Evolutionary conservation across 768 basidiomycete species (phyloP).

Genomic region (Ramaria sp.): DNA sequence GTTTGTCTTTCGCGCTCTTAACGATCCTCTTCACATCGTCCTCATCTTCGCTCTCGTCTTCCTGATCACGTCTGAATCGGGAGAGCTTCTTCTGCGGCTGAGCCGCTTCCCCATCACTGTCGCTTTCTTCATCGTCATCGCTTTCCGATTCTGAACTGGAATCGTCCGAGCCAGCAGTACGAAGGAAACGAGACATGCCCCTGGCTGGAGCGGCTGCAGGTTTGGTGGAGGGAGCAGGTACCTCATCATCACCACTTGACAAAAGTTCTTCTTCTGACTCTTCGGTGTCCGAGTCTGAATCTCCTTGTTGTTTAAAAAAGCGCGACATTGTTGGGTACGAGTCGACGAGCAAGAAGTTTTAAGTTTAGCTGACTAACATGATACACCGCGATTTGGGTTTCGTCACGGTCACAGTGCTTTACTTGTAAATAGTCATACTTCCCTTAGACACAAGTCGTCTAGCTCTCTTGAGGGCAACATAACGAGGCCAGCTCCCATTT

Average conservation of each 20-base stretch:
- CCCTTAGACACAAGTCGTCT: too few relatives aligned
- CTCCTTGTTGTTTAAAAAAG: constrained; percentile 79
- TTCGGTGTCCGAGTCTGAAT: constrained; percentile 67
- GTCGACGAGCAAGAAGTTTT: background rate
- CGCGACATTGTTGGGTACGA: constrained; percentile 60
- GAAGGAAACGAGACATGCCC: constrained; percentile 73
- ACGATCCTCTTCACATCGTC: constrained; percentile 50
- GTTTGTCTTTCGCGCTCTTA: constrained; percentile 84
- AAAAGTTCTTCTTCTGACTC: constrained; percentile 52
- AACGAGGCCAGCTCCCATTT: too few relatives aligned
- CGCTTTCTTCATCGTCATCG: constrained; percentile 44
- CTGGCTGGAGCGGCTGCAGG: constrained; percentile 32
- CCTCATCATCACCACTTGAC: constrained; percentile 65
- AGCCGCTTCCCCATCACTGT: constrained; percentile 29
- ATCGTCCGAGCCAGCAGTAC: constrained; percentile 38
- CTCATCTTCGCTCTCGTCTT: constrained; percentile 55
- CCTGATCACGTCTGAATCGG: constrained; percentile 25
- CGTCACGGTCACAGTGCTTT: too few relatives aligned
- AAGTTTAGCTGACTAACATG: constrained; percentile 1
- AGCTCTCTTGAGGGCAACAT: too few relatives aligned
- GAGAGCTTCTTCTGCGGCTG: constrained; percentile 27
- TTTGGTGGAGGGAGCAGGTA: constrained; percentile 33
- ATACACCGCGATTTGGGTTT: too few relatives aligned
- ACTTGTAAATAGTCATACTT: too few relatives aligned
- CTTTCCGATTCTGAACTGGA: constrained; percentile 43